phyloP scores from a whole-genome alignment of 1,284 basidiomycete genomes.

The Apiotrichum gracile region DNA sequence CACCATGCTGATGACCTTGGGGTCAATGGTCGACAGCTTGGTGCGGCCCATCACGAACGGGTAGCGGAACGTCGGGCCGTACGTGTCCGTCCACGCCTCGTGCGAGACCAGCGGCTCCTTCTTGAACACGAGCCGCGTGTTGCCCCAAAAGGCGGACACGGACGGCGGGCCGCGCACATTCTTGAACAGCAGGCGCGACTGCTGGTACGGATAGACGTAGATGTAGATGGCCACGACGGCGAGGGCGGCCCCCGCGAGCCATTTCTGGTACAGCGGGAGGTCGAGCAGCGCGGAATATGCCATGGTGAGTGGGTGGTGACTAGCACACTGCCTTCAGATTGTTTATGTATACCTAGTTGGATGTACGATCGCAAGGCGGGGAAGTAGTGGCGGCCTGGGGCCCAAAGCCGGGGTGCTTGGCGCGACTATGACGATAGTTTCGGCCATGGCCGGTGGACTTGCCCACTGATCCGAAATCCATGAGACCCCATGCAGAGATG shows the following conservation, averaged over 20 bases:
- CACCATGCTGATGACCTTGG: conserved; percentile 57
- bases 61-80: conserved; percentile 25
- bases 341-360: too few relatives aligned
- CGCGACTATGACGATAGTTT: too few relatives aligned
- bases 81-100: conserved; percentile 18
- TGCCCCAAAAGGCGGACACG: conserved; percentile 19
- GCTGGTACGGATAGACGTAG: conserved; percentile 8
- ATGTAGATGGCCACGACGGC: background rate
- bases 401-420: too few relatives aligned
- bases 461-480: too few relatives aligned
- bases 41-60: conserved; percentile 13
- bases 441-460: too few relatives aligned
- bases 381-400: too few relatives aligned
- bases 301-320: too few relatives aligned
- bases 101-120: conserved; percentile 15
- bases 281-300: too few relatives aligned
- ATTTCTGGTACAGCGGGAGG: too few relatives aligned
- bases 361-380: too few relatives aligned
- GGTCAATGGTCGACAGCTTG: conserved; percentile 59
- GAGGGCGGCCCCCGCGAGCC: background rate
- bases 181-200: background rate
- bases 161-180: conserved; percentile 19
- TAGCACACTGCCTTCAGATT: too few relatives aligned
- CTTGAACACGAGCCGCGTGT: conserved; percentile 13
- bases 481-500: too few relatives aligned